phyloP scores from a whole-genome alignment of 352 stramenopile species.

The Elongisporangium undulatum region DNA sequence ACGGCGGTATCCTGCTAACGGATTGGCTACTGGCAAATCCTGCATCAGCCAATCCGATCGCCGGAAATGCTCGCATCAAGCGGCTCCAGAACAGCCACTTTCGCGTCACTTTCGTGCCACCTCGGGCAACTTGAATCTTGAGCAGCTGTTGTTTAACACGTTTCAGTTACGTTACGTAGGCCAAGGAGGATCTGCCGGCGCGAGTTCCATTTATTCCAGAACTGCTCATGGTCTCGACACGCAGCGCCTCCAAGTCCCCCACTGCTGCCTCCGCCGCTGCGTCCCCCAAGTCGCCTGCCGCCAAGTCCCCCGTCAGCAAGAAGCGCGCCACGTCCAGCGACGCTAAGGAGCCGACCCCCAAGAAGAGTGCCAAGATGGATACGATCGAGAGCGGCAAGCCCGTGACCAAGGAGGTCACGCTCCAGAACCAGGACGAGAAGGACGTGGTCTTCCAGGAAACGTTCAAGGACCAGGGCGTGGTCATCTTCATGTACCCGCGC shows the following conservation, averaged over 20 bases:
- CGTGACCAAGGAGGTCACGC: constrained; percentile 57
- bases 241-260: constrained; percentile 22
- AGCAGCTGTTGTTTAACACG: neutral
- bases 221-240: constrained; percentile 46
- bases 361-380: constrained; percentile 14
- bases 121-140: constrained; percentile 11
- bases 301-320: constrained; percentile 19
- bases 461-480: constrained; percentile 71
- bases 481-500: constrained; percentile 89
- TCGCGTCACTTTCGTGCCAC: constrained; percentile 19
- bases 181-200: neutral
- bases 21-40: constrained; percentile 3
- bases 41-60: constrained; percentile 20
- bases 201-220: constrained; percentile 1
- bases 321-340: constrained; percentile 41
- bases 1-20: neutral
- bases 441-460: constrained; percentile 56
- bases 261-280: constrained; percentile 13
- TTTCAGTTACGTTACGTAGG: neutral
- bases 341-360: constrained; percentile 37
- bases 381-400: constrained; percentile 33
- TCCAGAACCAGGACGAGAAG: constrained; percentile 68
- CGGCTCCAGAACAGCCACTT: constrained; percentile 5
- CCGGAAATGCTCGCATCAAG: constrained; percentile 8
- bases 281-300: constrained; percentile 22